These are phyloP conservation scores for Fusarium sp. DNA, from an alignment of 2,329 filamentous ascomycete genomes.

Conservation along the genomic window DNA sequence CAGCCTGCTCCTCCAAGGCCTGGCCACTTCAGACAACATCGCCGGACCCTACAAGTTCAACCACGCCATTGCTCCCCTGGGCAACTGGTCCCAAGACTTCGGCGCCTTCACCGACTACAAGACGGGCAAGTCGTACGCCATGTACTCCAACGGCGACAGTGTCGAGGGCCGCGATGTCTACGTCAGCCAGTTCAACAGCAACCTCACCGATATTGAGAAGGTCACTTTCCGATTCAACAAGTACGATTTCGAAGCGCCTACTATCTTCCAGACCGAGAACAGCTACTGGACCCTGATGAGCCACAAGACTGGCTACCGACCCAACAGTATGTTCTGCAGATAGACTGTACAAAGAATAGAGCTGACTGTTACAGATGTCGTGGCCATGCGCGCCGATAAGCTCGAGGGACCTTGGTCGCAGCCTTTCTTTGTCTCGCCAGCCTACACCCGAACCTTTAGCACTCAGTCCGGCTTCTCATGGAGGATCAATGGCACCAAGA, in stretches of 20 bases:
- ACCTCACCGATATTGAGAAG: conserved; percentile 61
- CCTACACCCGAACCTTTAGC: conserved; percentile 63
- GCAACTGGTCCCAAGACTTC: conserved; percentile 72
- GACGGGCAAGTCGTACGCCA: conserved; percentile 64
- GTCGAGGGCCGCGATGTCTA: conserved; percentile 67
- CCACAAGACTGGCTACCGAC: conserved; percentile 72
- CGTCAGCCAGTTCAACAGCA: conserved; percentile 63
- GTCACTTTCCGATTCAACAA: conserved; percentile 67
- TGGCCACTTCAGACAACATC: conserved; percentile 64
- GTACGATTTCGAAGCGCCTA: conserved; percentile 69
- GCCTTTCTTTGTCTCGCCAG: conserved; percentile 60
- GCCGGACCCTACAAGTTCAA: conserved; percentile 66
- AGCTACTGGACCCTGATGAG: conserved; percentile 71
- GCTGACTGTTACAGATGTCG: conserved; percentile 53
- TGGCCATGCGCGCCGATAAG: conserved; percentile 63
- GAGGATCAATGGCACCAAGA: conserved; percentile 57
- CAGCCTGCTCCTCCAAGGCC: conserved; percentile 65
- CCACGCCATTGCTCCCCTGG: conserved; percentile 64
- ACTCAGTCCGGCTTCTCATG: conserved; percentile 63
- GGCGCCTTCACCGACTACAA: conserved; percentile 70
- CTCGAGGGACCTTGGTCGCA: conserved; percentile 63
- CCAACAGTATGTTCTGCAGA: conserved; percentile 56
- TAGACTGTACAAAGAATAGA: fast-evolving
- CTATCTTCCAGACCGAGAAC: conserved; percentile 68
- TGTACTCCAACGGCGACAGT: conserved; percentile 70